These are phyloP conservation scores for Eustoma russellianum DNA, from an alignment of 257 asterid species.

Conservation along the genomic window DNA sequence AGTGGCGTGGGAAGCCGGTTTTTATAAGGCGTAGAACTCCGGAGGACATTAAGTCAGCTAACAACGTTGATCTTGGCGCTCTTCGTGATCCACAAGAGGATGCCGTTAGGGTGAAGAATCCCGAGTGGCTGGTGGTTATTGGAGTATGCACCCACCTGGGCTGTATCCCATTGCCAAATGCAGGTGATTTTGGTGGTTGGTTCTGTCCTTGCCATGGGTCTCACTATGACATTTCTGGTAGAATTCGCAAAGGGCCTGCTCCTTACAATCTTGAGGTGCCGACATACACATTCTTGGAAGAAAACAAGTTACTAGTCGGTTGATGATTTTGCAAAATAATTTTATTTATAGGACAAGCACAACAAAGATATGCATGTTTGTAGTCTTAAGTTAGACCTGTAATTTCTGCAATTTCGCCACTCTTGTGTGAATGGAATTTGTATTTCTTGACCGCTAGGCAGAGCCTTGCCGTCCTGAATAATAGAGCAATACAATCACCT, in stretches of 20 bases:
- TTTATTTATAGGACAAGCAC: neutral
- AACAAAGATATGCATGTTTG: constrained; percentile 5
- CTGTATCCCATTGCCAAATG: constrained; percentile 94
- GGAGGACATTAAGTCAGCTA: constrained; percentile 71
- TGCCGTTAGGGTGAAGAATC: constrained; percentile 80
- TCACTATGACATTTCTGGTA: constrained; percentile 86
- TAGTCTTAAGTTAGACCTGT: constrained; percentile 4
- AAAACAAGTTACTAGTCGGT: constrained; percentile 67
- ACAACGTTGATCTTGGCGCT: constrained; percentile 57
- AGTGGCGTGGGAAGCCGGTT: constrained; percentile 99
- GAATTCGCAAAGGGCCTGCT: constrained; percentile 94
- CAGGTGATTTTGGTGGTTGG: constrained; percentile 97
- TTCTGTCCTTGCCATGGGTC: constrained; percentile 97
- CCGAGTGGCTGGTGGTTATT: constrained; percentile 82
- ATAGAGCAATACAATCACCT: constrained; percentile 13
- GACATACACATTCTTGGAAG: constrained; percentile 77
- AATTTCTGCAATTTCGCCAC: neutral
- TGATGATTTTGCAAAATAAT: constrained; percentile 18
- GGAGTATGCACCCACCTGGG: constrained; percentile 96
- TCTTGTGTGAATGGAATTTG: constrained; percentile 12
- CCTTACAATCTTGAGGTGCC: constrained; percentile 90
- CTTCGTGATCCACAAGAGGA: constrained; percentile 93
- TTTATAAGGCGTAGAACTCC: constrained; percentile 83
- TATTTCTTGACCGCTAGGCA: constrained; percentile 13
- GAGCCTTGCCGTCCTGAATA: constrained; percentile 17